These are phyloP conservation scores for Boletus speciosus DNA, from an alignment of 768 basidiomycete genomes.

Conservation along the genomic window DNA sequence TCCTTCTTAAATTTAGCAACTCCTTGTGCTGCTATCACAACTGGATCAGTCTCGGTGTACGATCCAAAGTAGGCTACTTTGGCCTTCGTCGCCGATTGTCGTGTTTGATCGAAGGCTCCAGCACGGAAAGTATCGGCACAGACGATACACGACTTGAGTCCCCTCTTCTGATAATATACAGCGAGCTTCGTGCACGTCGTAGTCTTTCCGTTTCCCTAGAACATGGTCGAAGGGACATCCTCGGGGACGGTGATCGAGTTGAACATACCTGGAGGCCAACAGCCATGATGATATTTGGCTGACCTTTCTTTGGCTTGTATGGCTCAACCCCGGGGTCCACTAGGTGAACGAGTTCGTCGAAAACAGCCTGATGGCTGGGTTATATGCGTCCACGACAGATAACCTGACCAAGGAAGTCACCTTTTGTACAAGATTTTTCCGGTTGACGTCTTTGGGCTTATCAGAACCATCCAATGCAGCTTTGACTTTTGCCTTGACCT, in stretches of 20 bases:
- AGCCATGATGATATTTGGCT: conserved; percentile 93
- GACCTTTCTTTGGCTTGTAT: conserved; percentile 95
- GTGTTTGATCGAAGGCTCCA: conserved; percentile 97
- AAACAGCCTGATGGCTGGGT: conserved; percentile 66
- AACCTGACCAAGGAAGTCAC: conserved; percentile 35
- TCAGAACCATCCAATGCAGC: conserved; percentile 69
- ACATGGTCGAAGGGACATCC: conserved; percentile 1
- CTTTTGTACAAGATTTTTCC: conserved; percentile 90
- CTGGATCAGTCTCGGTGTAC: conserved; percentile 98
- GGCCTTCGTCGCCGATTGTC: conserved; percentile 97
- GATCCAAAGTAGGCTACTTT: conserved; percentile 99
- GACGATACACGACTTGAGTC: conserved; percentile 95
- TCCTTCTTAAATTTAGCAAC: conserved; percentile 98
- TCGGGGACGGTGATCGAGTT: not conserved
- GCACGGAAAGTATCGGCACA: conserved; percentile 99
- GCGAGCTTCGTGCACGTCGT: conserved; percentile 99
- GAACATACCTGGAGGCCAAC: conserved; percentile 84
- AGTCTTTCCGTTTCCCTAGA: conserved; percentile 94
- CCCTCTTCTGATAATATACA: conserved; percentile 94
- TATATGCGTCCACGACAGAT: conserved; percentile 8
- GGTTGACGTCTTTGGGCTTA: conserved; percentile 74
- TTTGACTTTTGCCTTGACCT: conserved; percentile 89
- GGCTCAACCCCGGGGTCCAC: conserved; percentile 96
- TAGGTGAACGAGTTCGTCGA: conserved; percentile 91
- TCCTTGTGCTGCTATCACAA: conserved; percentile 89